These are phyloP conservation scores for Crithidia thermophila DNA, from an alignment of 208 protist species.

Conservation along the genomic window DNA sequence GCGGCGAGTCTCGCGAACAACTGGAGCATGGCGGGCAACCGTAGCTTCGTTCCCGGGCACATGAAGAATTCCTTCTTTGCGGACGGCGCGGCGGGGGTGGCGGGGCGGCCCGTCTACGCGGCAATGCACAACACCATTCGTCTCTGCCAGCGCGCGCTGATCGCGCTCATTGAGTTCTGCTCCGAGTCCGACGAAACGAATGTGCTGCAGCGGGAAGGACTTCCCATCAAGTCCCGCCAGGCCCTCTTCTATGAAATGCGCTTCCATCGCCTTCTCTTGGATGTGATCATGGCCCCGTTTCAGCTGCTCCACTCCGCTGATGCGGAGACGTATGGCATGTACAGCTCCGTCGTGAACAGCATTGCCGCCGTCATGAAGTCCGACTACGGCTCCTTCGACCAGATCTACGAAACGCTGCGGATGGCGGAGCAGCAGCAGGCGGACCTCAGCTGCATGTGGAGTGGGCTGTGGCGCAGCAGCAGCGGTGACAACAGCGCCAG, in stretches of 20 bases:
- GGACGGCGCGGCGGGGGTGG: background rate
- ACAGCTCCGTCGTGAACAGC: slow-evolving; percentile 19
- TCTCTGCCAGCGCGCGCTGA: slow-evolving; percentile 51
- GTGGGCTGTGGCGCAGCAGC: slow-evolving; percentile 25
- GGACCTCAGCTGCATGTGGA: slow-evolving; percentile 19
- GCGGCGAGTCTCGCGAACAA: background rate
- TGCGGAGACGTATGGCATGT: slow-evolving; percentile 4
- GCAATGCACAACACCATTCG: slow-evolving; percentile 39
- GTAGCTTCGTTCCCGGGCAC: background rate
- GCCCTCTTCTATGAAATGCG: slow-evolving; percentile 70
- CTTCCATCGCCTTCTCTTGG: slow-evolving; percentile 72
- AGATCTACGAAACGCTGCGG: slow-evolving; percentile 16
- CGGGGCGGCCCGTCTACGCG: slow-evolving; percentile 2
- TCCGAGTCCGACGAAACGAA: slow-evolving; percentile 42
- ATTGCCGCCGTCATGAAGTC: slow-evolving; percentile 13
- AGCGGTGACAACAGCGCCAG: background rate
- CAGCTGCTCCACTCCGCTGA: slow-evolving; percentile 27
- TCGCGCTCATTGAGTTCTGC: slow-evolving; percentile 73
- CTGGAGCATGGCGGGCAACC: background rate
- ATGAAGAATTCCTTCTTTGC: background rate
- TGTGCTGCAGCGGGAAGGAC: slow-evolving; percentile 52
- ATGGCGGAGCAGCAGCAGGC: slow-evolving; percentile 32
- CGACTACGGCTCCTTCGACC: slow-evolving; percentile 12
- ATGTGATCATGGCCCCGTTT: slow-evolving; percentile 73
- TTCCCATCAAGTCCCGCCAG: slow-evolving; percentile 64